phyloP scores from a whole-genome alignment of 495 filamentous ascomycete species.

The Talaromyces proteolyticus region DNA sequence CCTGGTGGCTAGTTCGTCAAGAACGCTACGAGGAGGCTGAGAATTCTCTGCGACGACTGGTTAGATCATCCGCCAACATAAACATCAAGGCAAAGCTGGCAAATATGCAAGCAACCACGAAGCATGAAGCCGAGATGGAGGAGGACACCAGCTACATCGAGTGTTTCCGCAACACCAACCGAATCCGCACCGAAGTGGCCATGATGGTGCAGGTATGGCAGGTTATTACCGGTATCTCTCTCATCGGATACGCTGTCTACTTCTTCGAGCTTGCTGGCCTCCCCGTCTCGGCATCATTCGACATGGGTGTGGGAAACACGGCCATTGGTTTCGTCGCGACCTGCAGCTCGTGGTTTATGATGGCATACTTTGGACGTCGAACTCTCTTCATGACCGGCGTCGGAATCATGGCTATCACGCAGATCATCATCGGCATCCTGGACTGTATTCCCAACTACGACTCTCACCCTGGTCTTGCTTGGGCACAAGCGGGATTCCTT shows the following conservation, averaged over 20 bases:
- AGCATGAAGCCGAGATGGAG: constrained; percentile 20
- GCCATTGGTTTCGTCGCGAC: constrained; percentile 46
- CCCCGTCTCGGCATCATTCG: constrained; percentile 15
- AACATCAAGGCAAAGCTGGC: constrained; percentile 23
- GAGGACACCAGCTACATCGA: constrained; percentile 26
- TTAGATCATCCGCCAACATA: constrained; percentile 1
- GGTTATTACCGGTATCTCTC: constrained; percentile 17
- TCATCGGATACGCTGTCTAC: constrained; percentile 25
- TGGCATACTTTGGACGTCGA: constrained; percentile 40
- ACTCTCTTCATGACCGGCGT: constrained; percentile 45
- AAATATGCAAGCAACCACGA: constrained; percentile 34
- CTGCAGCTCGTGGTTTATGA: constrained; percentile 42
- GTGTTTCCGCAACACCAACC: constrained; percentile 29
- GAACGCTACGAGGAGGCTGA: constrained; percentile 36
- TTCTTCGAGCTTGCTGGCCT: constrained; percentile 39
- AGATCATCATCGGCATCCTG: constrained; percentile 35
- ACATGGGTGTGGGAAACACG: constrained; percentile 25
- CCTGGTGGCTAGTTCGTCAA: constrained; percentile 38
- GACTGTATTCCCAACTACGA: constrained; percentile 33
- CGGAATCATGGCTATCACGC: constrained; percentile 27
- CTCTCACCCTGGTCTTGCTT: constrained; percentile 7
- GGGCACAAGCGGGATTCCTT: constrained; percentile 23
- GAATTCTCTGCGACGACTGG: constrained; percentile 32
- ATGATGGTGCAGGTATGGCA: constrained; percentile 17
- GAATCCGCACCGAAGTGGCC: constrained; percentile 32